Evolutionary conservation across 2,329 filamentous ascomycete genomes (phyloP).

Genomic region (Tolypocladium album): DNA sequence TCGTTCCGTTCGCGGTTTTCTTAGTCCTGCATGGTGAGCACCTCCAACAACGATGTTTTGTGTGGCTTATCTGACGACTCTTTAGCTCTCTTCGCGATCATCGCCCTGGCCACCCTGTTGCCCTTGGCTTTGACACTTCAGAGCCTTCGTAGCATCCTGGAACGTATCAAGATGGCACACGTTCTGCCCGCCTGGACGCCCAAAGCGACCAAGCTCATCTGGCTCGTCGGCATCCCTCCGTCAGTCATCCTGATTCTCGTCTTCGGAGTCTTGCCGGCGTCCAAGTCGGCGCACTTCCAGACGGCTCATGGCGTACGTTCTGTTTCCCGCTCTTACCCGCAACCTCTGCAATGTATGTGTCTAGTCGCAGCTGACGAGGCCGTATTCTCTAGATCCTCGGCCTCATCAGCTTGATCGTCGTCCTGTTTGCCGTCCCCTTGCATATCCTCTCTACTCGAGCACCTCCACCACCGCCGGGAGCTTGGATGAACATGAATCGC

Average conservation of each 20-base stretch:
- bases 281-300: slow-evolving; percentile 14
- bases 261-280: slow-evolving; percentile 14
- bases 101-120: slow-evolving; percentile 13
- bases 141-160: slow-evolving; percentile 13
- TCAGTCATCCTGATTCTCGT: slow-evolving; percentile 13
- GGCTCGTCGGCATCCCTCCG: slow-evolving; percentile 14
- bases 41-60: not conserved
- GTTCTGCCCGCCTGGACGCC: slow-evolving; percentile 11
- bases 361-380: not conserved
- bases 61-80: not conserved
- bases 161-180: slow-evolving; percentile 9
- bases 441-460: slow-evolving; percentile 12
- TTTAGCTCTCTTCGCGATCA: slow-evolving; percentile 7
- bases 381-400: slow-evolving; percentile 13
- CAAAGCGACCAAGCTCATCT: slow-evolving; percentile 13
- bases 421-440: slow-evolving; percentile 11
- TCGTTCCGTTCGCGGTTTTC: not conserved
- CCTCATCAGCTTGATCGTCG: slow-evolving; percentile 14
- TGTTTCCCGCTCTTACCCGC: not conserved
- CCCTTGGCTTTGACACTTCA: slow-evolving; percentile 17
- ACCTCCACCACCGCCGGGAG: not conserved
- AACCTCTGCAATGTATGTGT: not conserved
- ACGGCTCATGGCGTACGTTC: slow-evolving; percentile 18
- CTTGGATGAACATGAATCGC: not conserved
- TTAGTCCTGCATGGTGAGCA: slow-evolving; percentile 3